Evolutionary conservation across 2,329 filamentous ascomycete species (phyloP).

Genomic region (Dothideomycetidae sp.): DNA sequence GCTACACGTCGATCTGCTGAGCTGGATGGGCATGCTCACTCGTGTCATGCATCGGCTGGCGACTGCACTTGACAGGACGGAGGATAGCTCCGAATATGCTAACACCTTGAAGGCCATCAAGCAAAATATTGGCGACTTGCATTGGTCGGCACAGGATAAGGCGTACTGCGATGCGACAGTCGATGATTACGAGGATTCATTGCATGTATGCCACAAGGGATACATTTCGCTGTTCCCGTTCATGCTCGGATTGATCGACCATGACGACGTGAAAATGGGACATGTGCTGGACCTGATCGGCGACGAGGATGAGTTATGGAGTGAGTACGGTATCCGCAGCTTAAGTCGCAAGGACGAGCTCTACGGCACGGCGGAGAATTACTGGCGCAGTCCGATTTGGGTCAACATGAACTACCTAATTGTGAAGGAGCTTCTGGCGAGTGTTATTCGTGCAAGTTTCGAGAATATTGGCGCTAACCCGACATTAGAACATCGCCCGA

Average conservation of each 20-base stretch:
- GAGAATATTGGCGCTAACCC: neutral
- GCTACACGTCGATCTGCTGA: slow-evolving; percentile 85
- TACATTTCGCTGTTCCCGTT: slow-evolving; percentile 93
- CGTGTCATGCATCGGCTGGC: slow-evolving; percentile 72
- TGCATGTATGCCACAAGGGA: slow-evolving; percentile 87
- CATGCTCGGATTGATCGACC: slow-evolving; percentile 62
- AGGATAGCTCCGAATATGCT: slow-evolving; percentile 61
- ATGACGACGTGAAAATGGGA: slow-evolving; percentile 60
- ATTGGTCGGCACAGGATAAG: slow-evolving; percentile 71
- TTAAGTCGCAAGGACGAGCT: slow-evolving; percentile 69
- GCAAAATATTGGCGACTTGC: slow-evolving; percentile 78
- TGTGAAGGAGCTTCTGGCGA: slow-evolving; percentile 61
- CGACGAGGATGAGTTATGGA: slow-evolving; percentile 80
- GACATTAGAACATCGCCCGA: slow-evolving; percentile 47
- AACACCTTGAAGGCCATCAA: slow-evolving; percentile 63
- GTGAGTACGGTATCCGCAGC: slow-evolving; percentile 73
- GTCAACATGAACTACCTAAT: slow-evolving; percentile 92
- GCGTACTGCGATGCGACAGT: slow-evolving; percentile 92
- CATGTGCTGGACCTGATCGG: slow-evolving; percentile 63
- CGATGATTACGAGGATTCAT: slow-evolving; percentile 84
- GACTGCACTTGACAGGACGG: slow-evolving; percentile 54
- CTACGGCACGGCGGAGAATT: slow-evolving; percentile 88
- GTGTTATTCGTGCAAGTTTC: slow-evolving; percentile 24
- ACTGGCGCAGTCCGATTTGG: slow-evolving; percentile 92
- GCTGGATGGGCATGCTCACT: slow-evolving; percentile 96